Conservation (phyloP, 2,329 filamentous ascomycete species). For the Talaromyces marneffei region DNA sequence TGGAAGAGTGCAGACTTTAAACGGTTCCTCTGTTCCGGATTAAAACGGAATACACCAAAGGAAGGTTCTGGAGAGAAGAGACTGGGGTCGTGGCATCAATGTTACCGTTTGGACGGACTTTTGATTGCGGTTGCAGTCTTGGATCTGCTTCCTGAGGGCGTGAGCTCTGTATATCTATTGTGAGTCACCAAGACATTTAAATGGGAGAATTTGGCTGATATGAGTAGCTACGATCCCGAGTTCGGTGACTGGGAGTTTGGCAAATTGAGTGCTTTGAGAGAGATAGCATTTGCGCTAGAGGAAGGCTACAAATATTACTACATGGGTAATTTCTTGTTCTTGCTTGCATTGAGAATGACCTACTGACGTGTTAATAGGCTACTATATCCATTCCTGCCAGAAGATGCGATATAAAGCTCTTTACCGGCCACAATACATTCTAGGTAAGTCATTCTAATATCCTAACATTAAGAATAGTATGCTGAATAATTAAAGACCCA, state of each 20-base stretch:
- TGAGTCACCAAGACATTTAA: slow-evolving; percentile 22
- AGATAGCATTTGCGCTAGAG: slow-evolving; percentile 53
- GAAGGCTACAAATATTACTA: slow-evolving; percentile 56
- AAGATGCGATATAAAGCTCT: slow-evolving; percentile 49
- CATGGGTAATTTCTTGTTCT: slow-evolving; percentile 47
- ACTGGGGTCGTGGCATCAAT: slow-evolving; percentile 47
- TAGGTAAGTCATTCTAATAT: slow-evolving; percentile 32
- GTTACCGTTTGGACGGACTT: slow-evolving; percentile 46
- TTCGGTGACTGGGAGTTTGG: slow-evolving; percentile 58
- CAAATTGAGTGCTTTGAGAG: slow-evolving; percentile 57
- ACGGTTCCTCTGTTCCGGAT: slow-evolving; percentile 44
- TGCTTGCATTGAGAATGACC: not conserved
- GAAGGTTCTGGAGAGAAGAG: slow-evolving; percentile 36
- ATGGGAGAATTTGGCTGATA: too few relatives aligned
- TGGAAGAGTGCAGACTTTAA: slow-evolving; percentile 43
- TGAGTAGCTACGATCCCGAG: slow-evolving; percentile 52
- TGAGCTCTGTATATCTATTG: slow-evolving; percentile 49
- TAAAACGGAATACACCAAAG: slow-evolving; percentile 35
- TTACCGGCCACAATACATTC: slow-evolving; percentile 44
- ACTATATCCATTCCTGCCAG: slow-evolving; percentile 55
- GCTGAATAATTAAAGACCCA: slow-evolving; percentile 33
- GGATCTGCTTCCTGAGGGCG: slow-evolving; percentile 42
- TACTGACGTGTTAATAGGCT: slow-evolving; percentile 37
- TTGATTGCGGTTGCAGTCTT: slow-evolving; percentile 46
- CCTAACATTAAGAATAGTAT: not conserved